phyloP scores from a whole-genome alignment of 169 alveolate species.

The Cryptosporidium sp. region DNA sequence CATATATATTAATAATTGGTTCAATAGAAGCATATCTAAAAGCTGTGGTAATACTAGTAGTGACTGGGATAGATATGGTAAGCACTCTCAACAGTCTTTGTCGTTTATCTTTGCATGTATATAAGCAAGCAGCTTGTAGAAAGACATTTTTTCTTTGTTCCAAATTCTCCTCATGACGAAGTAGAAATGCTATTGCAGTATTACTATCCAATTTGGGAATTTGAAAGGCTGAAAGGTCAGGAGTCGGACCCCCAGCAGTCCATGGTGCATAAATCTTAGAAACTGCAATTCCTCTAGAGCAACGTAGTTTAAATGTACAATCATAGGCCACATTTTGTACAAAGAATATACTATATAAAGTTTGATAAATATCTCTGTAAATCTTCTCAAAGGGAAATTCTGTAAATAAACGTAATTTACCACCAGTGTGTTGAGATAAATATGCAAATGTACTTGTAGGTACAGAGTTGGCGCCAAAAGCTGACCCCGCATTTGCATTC shows the following conservation, averaged over 20 bases:
- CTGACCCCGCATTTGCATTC: neutral
- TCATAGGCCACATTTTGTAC: conserved; percentile 66
- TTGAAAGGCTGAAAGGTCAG: conserved; percentile 79
- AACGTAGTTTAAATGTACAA: conserved; percentile 76
- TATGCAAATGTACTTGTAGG: conserved; percentile 65
- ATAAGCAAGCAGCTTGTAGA: conserved; percentile 80
- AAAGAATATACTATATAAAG: conserved; percentile 21
- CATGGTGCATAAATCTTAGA: conserved; percentile 79
- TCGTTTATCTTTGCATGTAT: conserved; percentile 63
- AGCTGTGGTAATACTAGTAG: conserved; percentile 68
- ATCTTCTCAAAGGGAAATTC: conserved; percentile 45
- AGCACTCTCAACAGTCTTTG: conserved; percentile 53
- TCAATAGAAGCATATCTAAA: conserved; percentile 74
- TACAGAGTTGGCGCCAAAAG: neutral
- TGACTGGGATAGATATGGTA: conserved; percentile 56
- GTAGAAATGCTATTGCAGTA: conserved; percentile 76
- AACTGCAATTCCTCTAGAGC: conserved; percentile 77
- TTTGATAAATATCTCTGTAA: conserved; percentile 52
- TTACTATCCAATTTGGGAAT: conserved; percentile 79
- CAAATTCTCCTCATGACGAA: conserved; percentile 78
- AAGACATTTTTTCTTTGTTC: conserved; percentile 79
- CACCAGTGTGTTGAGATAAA: conserved; percentile 73
- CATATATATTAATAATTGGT: conserved; percentile 46
- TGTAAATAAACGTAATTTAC: conserved; percentile 35
- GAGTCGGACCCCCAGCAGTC: conserved; percentile 79